A percentile compares a stretch with the other conserved stretches of the same genome.
These are phyloP conservation scores for Micractinium conductrix DNA, from an alignment of 139 green algal species.

Conservation along the genomic window DNA sequence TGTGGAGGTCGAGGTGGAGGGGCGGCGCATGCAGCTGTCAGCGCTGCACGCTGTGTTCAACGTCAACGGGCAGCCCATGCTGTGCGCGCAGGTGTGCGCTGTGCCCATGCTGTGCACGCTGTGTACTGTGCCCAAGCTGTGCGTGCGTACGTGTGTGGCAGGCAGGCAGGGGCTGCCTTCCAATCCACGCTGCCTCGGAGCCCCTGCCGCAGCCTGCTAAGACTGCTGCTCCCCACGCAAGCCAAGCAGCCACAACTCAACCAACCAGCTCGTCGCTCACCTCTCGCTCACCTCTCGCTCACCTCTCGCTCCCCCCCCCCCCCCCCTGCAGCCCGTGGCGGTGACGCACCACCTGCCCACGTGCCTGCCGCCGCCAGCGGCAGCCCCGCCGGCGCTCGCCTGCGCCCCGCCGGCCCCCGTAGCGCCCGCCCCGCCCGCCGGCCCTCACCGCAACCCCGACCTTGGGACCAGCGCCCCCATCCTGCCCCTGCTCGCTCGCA, in stretches of 20 bases:
- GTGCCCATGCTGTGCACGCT: conserved; percentile 12
- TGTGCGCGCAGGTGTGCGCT: background rate
- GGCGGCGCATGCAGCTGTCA: conserved; percentile 1
- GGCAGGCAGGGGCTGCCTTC: too few relatives aligned
- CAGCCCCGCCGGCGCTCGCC: background rate
- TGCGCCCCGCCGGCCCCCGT: background rate
- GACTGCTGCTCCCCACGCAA: too few relatives aligned
- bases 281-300: too few relatives aligned
- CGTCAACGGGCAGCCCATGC: conserved; percentile 24
- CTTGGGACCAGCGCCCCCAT: background rate
- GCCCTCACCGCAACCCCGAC: background rate
- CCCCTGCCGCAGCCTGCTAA: background rate
- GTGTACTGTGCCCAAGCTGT: background rate
- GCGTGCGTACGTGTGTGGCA: background rate
- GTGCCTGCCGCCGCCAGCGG: background rate
- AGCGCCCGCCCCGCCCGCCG: background rate
- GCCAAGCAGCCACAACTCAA: too few relatives aligned
- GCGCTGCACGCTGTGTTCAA: conserved; percentile 38
- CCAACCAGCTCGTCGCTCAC: too few relatives aligned
- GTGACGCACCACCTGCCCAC: background rate
- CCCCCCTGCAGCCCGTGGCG: background rate
- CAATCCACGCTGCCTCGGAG: too few relatives aligned
- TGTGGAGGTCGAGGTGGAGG: conserved; percentile 6
- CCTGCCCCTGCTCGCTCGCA: conserved; percentile 3
- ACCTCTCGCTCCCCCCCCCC: background rate